A percentile compares a stretch with the other conserved stretches of the same genome.
These are phyloP conservation scores for Melampsora abietis-canadensis DNA, from an alignment of 1,284 basidiomycete species.

Conservation along the genomic window DNA sequence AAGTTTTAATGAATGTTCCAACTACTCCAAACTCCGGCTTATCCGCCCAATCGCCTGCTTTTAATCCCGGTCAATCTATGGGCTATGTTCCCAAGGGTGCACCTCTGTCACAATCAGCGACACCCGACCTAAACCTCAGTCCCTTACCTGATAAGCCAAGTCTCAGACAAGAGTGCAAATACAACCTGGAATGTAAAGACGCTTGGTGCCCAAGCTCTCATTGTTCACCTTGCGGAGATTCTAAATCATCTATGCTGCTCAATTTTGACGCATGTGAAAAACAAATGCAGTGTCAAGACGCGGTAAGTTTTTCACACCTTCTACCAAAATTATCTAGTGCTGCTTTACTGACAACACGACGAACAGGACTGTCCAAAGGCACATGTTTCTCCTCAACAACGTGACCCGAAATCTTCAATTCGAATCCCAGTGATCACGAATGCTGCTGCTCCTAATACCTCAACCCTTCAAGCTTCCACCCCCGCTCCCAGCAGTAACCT, in stretches of 20 bases:
- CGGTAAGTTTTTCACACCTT: conserved; percentile 14
- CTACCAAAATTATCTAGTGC: no score
- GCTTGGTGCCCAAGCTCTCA: conserved; percentile 43
- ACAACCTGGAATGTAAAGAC: conserved; percentile 34
- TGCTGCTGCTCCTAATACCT: background rate
- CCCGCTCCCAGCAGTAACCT: conserved; percentile 5
- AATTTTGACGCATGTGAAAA: conserved; percentile 35
- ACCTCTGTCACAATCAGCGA: background rate
- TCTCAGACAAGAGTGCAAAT: conserved; percentile 37
- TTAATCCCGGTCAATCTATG: conserved; percentile 4
- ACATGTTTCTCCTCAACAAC: conserved; percentile 37
- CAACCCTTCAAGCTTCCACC: background rate
- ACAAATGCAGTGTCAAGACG: conserved; percentile 27
- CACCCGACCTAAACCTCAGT: conserved; percentile 2
- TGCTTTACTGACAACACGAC: background rate
- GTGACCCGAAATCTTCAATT: conserved; percentile 39
- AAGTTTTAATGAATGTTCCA: conserved; percentile 9
- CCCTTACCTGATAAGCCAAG: conserved; percentile 15
- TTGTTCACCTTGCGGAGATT: conserved; percentile 27
- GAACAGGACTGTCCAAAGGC: conserved; percentile 33
- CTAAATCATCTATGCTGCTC: conserved; percentile 35
- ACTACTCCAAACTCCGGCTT: background rate
- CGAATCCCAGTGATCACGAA: background rate
- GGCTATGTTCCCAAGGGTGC: conserved; percentile 3
- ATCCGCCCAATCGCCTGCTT: conserved; percentile 18